phyloP scores from a whole-genome alignment of 2,329 filamentous ascomycete genomes.

The Talaromyces marneffei region DNA sequence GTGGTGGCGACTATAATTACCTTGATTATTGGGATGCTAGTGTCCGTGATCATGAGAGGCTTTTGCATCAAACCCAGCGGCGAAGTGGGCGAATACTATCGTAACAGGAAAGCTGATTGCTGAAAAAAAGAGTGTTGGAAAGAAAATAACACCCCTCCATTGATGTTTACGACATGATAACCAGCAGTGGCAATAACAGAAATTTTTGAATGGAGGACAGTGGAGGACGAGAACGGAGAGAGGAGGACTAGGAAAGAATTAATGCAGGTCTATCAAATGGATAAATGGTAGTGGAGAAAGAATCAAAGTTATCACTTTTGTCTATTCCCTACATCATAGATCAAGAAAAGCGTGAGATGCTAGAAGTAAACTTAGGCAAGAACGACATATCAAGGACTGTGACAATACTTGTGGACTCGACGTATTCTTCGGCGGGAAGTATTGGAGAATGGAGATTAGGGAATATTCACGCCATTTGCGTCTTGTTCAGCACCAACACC shows the following conservation, averaged over 20 bases:
- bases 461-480: constrained; percentile 23
- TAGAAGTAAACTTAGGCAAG: not conserved
- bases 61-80: too few relatives aligned
- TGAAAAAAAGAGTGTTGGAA: not conserved
- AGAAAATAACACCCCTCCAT: not conserved
- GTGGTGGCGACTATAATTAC: not conserved
- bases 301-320: not conserved
- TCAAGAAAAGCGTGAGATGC: not conserved
- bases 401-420: not conserved
- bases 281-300: not conserved
- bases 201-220: not conserved
- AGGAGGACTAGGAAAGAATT: not conserved
- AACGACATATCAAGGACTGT: not conserved
- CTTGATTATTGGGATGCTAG: not conserved
- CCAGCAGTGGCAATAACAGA: not conserved
- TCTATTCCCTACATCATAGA: not conserved
- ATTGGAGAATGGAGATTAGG: constrained; percentile 15
- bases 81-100: too few relatives aligned
- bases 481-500: constrained; percentile 3
- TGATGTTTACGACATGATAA: not conserved
- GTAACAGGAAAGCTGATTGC: not conserved
- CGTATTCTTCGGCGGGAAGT: not conserved
- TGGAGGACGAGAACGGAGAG: not conserved
- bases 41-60: not conserved
- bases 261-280: not conserved